Conservation (phyloP, 192 early-diverging fungal species). For the Helicostylum pulchrum region DNA sequence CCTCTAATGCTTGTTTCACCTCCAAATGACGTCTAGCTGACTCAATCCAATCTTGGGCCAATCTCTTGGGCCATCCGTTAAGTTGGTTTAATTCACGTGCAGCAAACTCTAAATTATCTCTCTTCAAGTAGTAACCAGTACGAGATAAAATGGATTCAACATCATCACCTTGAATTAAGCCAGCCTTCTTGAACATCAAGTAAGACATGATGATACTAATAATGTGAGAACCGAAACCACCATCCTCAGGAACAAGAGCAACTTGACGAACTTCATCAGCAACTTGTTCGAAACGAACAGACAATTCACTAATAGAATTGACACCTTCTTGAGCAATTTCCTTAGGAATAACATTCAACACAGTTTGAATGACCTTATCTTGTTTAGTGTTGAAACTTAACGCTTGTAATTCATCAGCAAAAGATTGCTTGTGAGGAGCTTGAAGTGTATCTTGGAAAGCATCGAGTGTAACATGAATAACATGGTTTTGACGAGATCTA, state of each 20-base stretch:
- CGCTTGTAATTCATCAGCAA: conserved; percentile 69
- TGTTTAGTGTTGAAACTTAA: conserved; percentile 50
- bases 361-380: conserved; percentile 59
- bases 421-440: conserved; percentile 50
- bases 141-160: conserved; percentile 83
- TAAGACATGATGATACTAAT: conserved; percentile 68
- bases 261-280: conserved; percentile 67
- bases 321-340: conserved; percentile 59
- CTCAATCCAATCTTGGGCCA: conserved; percentile 85
- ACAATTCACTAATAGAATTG: conserved; percentile 60
- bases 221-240: conserved; percentile 80
- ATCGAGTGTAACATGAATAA: conserved; percentile 60
- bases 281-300: conserved; percentile 68
- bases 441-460: conserved; percentile 58
- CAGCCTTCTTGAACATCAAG: conserved; percentile 82
- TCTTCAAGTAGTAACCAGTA: conserved; percentile 66
- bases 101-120: conserved; percentile 81
- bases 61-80: conserved; percentile 78
- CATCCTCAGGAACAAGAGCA: conserved; percentile 84
- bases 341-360: conserved; percentile 59
- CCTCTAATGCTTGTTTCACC: conserved; percentile 59
- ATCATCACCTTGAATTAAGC: conserved; percentile 81
- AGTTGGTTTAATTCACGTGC: conserved; percentile 91
- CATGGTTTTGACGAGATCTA: conserved; percentile 58
- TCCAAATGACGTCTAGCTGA: conserved; percentile 76